These are phyloP conservation scores for Ilyonectria mors-panacis DNA, from an alignment of 2,329 filamentous ascomycete species.

Conservation along the genomic window DNA sequence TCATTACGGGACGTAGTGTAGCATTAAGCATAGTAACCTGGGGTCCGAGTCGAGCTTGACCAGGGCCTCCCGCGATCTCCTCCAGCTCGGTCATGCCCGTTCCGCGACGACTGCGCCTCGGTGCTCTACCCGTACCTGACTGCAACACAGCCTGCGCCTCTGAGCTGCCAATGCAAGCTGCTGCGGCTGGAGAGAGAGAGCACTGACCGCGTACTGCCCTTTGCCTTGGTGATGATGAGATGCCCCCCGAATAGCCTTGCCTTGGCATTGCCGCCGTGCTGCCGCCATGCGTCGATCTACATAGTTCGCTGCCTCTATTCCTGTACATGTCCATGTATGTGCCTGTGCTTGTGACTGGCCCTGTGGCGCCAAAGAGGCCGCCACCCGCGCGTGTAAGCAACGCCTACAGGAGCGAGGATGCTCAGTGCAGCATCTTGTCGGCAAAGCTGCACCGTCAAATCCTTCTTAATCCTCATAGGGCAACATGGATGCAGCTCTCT, in stretches of 20 bases:
- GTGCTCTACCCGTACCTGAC: background rate
- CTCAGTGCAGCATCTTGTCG: background rate
- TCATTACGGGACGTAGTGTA: background rate
- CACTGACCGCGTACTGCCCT: background rate
- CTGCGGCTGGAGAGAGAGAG: background rate
- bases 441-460: background rate
- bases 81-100: background rate
- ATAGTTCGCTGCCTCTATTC: background rate
- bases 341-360: background rate
- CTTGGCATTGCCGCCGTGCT: background rate
- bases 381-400: slow-evolving; percentile 27
- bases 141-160: slow-evolving; percentile 1
- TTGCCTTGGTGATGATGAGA: background rate
- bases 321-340: background rate
- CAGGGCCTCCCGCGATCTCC: background rate
- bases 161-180: slow-evolving; percentile 5
- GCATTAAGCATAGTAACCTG: background rate
- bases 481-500: background rate
- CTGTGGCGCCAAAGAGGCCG: slow-evolving; percentile 2
- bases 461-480: background rate
- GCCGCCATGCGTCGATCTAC: background rate
- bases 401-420: background rate
- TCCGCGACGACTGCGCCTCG: slow-evolving; percentile 6
- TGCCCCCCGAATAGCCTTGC: background rate
- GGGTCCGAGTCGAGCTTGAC: slow-evolving; percentile 1